These are phyloP conservation scores for Lathyrus tuberosus DNA, from an alignment of 306 rosid species.

Conservation along the genomic window DNA sequence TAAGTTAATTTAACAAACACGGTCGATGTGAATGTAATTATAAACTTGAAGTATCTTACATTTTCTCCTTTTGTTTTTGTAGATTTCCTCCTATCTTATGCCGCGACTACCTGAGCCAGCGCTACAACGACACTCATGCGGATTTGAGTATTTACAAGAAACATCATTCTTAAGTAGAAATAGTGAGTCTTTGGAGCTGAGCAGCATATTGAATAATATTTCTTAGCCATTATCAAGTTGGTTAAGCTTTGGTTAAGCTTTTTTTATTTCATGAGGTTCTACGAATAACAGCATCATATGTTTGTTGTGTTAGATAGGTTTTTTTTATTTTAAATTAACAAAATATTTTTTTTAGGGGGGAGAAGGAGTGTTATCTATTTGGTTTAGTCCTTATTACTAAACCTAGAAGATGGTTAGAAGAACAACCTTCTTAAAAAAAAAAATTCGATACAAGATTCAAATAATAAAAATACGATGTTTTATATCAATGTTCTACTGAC, in stretches of 20 bases:
- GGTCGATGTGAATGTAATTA: not conserved
- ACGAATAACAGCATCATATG: conserved; percentile 8
- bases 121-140: conserved; percentile 70
- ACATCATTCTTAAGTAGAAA: conserved; percentile 33
- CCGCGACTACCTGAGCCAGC: conserved; percentile 62
- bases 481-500: no score
- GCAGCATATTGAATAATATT: not conserved
- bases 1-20: conserved; percentile 27
- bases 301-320: conserved; percentile 7
- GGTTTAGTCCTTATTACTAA: conserved; percentile 4
- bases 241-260: not conserved
- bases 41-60: not conserved
- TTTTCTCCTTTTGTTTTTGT: not conserved
- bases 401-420: not conserved
- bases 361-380: not conserved
- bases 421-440: no score
- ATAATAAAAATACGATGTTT: no score
- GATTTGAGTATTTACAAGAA: conserved; percentile 58
- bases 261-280: conserved; percentile 5
- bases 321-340: conserved; percentile 14
- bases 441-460: no score
- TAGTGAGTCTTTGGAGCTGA: conserved; percentile 14
- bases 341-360: not conserved
- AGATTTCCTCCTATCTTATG: conserved; percentile 84
- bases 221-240: not conserved